phyloP scores from a whole-genome alignment of 768 basidiomycete species.

The Neoboletus subvelutipes region DNA sequence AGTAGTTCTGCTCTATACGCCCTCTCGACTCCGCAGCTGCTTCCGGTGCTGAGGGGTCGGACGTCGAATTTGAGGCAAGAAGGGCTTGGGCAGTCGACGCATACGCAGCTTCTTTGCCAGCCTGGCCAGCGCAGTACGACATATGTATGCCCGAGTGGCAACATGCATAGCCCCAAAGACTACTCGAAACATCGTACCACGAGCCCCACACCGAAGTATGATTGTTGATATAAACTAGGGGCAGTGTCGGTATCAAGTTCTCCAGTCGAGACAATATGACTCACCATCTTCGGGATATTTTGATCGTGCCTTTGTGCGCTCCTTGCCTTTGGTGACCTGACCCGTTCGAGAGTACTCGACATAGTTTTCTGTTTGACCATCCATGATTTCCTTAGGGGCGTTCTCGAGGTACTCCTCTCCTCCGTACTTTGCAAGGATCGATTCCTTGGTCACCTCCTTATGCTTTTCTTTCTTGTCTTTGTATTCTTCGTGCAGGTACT shows the following conservation, averaged over 20 bases:
- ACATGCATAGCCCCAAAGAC: conserved; percentile 91
- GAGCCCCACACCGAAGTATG: conserved; percentile 98
- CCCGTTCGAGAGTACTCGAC: conserved; percentile 96
- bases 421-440: conserved; percentile 90
- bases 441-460: conserved; percentile 84
- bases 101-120: conserved; percentile 73
- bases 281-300: conserved; percentile 97
- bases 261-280: conserved; percentile 21
- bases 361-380: conserved; percentile 96
- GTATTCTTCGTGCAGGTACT: conserved; percentile 89
- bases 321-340: conserved; percentile 86
- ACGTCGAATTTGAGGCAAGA: conserved; percentile 41
- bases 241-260: neutral
- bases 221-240: conserved; percentile 82
- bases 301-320: conserved; percentile 80
- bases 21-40: conserved; percentile 31
- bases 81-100: conserved; percentile 76
- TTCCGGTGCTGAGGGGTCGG: conserved; percentile 33
- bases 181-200: conserved; percentile 72
- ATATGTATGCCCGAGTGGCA: conserved; percentile 85
- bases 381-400: conserved; percentile 88
- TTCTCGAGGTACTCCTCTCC: conserved; percentile 89
- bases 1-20: conserved; percentile 67
- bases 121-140: conserved; percentile 89
- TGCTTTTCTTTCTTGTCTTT: conserved; percentile 89